phyloP scores from a whole-genome alignment of 352 stramenopile genomes.

The Elongisporangium senticosum region DNA sequence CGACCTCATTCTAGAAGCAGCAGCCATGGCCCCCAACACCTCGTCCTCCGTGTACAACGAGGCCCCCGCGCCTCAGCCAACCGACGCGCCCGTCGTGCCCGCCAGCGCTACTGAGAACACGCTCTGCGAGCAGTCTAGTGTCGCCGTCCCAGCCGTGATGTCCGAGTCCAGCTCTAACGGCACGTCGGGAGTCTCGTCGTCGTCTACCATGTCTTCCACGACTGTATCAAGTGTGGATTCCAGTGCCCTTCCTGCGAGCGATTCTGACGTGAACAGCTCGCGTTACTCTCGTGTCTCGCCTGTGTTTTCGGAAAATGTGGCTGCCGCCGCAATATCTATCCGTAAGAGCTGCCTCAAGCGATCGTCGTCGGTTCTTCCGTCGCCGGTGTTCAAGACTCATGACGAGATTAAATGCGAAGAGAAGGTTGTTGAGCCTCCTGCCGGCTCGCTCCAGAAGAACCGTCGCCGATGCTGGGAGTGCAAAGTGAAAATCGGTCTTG shows the following conservation, averaged over 20 bases:
- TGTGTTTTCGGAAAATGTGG: slow-evolving; percentile 39
- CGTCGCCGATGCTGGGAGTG: slow-evolving; percentile 85
- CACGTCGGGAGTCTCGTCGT: slow-evolving; percentile 16
- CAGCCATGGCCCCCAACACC: slow-evolving; percentile 49
- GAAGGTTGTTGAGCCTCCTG: slow-evolving; percentile 1
- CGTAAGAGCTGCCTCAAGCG: slow-evolving; percentile 74
- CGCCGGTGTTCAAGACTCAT: slow-evolving; percentile 10
- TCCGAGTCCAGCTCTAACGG: slow-evolving; percentile 17
- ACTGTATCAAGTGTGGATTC: background rate
- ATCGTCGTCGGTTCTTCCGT: slow-evolving; percentile 39
- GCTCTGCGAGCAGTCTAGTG: slow-evolving; percentile 15
- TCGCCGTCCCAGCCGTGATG: slow-evolving; percentile 18
- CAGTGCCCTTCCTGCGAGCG: background rate
- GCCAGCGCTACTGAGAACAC: slow-evolving; percentile 4
- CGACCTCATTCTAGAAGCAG: background rate
- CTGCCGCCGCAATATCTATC: slow-evolving; percentile 34
- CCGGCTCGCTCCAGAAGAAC: slow-evolving; percentile 75
- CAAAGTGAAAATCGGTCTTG: slow-evolving; percentile 81
- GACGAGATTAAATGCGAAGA: background rate
- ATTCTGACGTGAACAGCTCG: slow-evolving; percentile 15
- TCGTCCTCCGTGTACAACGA: slow-evolving; percentile 62
- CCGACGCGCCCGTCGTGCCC: slow-evolving; percentile 26
- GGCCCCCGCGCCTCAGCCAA: slow-evolving; percentile 13
- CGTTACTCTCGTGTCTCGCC: slow-evolving; percentile 39
- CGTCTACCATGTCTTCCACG: slow-evolving; percentile 10